Percentiles rank a stretch among this genome's conserved stretches.
These are phyloP conservation scores for Chaetomium globosum DNA, from an alignment of 2,329 filamentous ascomycete species.

Conservation along the genomic window DNA sequence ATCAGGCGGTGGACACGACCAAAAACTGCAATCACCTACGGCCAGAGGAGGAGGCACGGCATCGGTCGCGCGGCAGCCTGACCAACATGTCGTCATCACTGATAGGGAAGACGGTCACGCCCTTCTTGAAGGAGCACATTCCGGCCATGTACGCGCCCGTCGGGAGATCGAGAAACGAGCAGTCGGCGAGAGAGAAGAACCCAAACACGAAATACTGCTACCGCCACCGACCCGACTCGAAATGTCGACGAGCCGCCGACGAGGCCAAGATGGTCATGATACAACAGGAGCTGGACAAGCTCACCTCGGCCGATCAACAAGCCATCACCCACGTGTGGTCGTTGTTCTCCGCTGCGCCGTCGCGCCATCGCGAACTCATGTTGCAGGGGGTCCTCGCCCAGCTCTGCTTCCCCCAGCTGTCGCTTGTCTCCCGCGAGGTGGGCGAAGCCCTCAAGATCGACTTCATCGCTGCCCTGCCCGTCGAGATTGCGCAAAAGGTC, in stretches of 20 bases:
- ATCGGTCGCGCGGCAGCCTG: slow-evolving; percentile 45
- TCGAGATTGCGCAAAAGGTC: slow-evolving; percentile 91
- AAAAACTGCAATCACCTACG: slow-evolving; percentile 55
- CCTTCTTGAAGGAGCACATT: slow-evolving; percentile 89
- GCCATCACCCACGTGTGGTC: slow-evolving; percentile 98
- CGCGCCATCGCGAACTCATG: slow-evolving; percentile 94
- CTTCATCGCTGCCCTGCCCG: slow-evolving; percentile 84
- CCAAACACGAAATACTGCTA: slow-evolving; percentile 93
- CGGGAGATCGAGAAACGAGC: slow-evolving; percentile 57
- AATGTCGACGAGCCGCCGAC: slow-evolving; percentile 89
- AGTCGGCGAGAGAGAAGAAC: slow-evolving; percentile 51
- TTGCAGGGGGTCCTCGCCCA: slow-evolving; percentile 93
- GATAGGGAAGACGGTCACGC: slow-evolving; percentile 76
- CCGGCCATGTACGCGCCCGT: slow-evolving; percentile 84
- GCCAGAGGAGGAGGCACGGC: slow-evolving; percentile 53
- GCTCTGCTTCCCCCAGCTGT: slow-evolving; percentile 96
- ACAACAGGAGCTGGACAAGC: slow-evolving; percentile 58
- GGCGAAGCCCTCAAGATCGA: slow-evolving; percentile 97
- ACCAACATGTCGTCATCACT: slow-evolving; percentile 66
- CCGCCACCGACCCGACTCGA: slow-evolving; percentile 88
- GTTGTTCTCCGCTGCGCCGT: slow-evolving; percentile 90
- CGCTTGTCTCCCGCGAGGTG: slow-evolving; percentile 85
- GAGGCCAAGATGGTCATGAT: slow-evolving; percentile 95
- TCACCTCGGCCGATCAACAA: slow-evolving; percentile 68
- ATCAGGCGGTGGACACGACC: slow-evolving; percentile 22